A percentile compares a stretch with the other conserved stretches of the same genome.
Evolutionary conservation across 441 rosid genomes (phyloP).

Genomic region (Codiaeum variegatum): DNA sequence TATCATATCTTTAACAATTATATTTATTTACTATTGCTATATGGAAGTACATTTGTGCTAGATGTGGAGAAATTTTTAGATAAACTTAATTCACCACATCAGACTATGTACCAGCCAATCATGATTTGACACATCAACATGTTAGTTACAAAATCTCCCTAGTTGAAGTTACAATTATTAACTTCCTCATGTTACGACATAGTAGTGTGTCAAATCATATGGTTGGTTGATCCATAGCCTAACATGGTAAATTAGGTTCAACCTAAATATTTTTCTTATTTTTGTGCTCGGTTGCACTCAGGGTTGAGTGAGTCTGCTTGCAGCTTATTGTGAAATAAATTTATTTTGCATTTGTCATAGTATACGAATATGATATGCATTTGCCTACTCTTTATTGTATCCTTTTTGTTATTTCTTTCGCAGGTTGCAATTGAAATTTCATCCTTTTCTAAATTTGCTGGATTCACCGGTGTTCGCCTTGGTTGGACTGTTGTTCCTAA

Average conservation of each 20-base stretch:
- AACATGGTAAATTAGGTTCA: no score
- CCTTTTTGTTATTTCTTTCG: constrained; percentile 3
- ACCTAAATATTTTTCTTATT: neutral
- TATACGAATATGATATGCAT: no score
- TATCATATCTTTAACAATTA: no score
- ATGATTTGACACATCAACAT: no score
- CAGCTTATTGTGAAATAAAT: neutral
- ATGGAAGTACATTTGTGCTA: neutral
- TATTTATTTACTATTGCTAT: neutral
- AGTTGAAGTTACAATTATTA: no score
- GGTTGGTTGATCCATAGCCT: no score
- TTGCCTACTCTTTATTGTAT: neutral
- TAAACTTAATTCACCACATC: no score
- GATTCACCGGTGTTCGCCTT: constrained; percentile 71
- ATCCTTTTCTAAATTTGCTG: constrained; percentile 72
- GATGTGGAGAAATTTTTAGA: no score
- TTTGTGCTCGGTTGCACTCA: neutral
- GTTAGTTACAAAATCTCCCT: no score
- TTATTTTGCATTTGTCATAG: neutral
- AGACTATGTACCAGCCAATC: no score
- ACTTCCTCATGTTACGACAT: no score
- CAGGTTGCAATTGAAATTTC: constrained; percentile 75
- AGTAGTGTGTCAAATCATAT: no score
- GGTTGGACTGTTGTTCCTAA: constrained; percentile 75
- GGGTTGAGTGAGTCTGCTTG: neutral